Evolutionary conservation across 768 basidiomycete species (phyloP), one percentile per base, ranked within the genome.

Genomic region (Naganishia vishniacii): DNA sequence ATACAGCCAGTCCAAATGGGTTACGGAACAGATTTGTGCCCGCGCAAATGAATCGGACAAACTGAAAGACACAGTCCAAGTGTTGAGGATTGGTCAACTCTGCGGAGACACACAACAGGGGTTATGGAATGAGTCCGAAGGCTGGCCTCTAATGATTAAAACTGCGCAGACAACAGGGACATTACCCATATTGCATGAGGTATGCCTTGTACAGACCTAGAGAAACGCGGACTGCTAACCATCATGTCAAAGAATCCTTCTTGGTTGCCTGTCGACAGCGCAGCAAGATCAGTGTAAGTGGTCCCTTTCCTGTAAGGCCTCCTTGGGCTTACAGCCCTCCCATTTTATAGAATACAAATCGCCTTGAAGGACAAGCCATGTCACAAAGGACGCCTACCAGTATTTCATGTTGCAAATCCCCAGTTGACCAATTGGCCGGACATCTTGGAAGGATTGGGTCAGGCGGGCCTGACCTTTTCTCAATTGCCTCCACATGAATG

Each of bases 231-330:
- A 23, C 15, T 40, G 44, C 15, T n/a, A n/a, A n/a, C n/a, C n/a
- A n/a, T n/a, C n/a, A n/a, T n/a, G n/a, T 23, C 26, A n/a, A 47
- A 81, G 81, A 71, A 77, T 42, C 80, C 79, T 5, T 79, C 81
- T 0, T 84, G 82, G 82, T 77, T 84, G 2, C 82, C 83, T 0
- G 82, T 83, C 41, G 80, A 84, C 75, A 77, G 75, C 32, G 82
- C 83, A 0, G 82, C 80, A 6, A 76, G 74, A 37, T 78, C 77
- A 6, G 81, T 84, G 73, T 72, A 42, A 65, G 73, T 71, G 7
- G 25, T 34, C 9, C 6, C 12, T 23, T 56, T 56, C 53, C 37
- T 8, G 23, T 6, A 9, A n/a, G 4, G 18, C 28, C 31, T 8
- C 4, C 7, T 31, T 31, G 16, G 7, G 16, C 31, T 51, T 12